Base-by-base conservation (phyloP, 345 rosid species). In the Garcia nutans region DNA sequence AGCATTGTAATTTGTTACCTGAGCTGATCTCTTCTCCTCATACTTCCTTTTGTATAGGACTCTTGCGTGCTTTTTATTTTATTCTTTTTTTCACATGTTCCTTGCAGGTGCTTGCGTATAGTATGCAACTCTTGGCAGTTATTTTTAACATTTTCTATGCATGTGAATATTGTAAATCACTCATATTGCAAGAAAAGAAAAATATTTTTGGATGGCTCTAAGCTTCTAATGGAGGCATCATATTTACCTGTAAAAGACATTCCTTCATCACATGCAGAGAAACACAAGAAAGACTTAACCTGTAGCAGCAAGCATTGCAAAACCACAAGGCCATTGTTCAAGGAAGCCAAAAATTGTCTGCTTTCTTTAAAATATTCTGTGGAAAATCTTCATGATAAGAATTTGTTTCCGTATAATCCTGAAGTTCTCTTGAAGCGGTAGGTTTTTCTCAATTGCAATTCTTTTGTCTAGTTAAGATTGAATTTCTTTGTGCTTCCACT, bases 331-430 rank as follows among this genome's bases (percentile, higher is more conserved):
- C 82, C 80, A 31, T 81, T 82, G 31, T 88, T 81, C 78, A 78
- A 80, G 72, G 75, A 86, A 78, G 93, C 93, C 73, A 88, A 84
- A 82, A 71, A 78, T 66, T 95, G 99, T 80, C 83, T 94, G 85
- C 85, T 92, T 86, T 88, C 90, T n/a, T 84, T 94, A 70, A 92
- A 88, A 83, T 75, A 52, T 31, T 89, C 95, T 41, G 57, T 87
- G 68, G 89, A 86, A 80, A 89, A 78, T 82, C 95, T 94, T 77
- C 88, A 87, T 75, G 76, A 45, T 73, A 92, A 90, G 88, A 87
- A 85, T 47, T 76, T 95, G 63, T 90, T 95, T 84, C 91, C 94
- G 11, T 92, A 92, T 75, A 90, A 92, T 80, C 96, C 97, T 31
- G 81, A 83, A 76, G 91, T 84, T 65, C 97, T 95, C 84, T 80